These are phyloP conservation scores for Kwoniella sp. DNA, from an alignment of 768 basidiomycete genomes.

Conservation along the genomic window DNA sequence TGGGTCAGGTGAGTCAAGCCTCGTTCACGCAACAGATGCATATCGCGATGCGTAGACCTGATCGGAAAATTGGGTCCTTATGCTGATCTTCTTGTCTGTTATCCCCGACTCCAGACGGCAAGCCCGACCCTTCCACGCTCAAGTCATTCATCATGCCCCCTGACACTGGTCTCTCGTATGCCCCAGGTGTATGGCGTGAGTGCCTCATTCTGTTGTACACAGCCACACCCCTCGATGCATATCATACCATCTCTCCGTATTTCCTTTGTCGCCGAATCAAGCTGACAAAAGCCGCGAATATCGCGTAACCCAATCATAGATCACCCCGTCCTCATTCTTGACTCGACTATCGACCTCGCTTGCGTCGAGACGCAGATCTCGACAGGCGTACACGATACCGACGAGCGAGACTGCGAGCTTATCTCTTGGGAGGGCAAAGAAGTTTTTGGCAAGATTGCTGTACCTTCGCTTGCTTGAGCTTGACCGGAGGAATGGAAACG, in stretches of 20 bases:
- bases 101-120: conserved; percentile 61
- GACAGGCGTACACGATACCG: conserved; percentile 62
- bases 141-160: conserved; percentile 79
- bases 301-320: too few relatives aligned
- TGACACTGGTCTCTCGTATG: conserved; percentile 82
- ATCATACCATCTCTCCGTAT: too few relatives aligned
- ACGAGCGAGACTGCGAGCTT: conserved; percentile 78
- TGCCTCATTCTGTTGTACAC: too few relatives aligned
- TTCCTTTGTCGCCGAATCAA: too few relatives aligned
- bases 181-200: conserved; percentile 87
- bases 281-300: too few relatives aligned
- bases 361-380: conserved; percentile 95
- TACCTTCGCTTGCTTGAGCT: conserved; percentile 30
- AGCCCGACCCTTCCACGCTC: conserved; percentile 72
- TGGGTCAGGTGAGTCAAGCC: conserved; percentile 58
- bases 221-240: too few relatives aligned
- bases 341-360: conserved; percentile 58
- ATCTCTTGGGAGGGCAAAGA: conserved; percentile 60
- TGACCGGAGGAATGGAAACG: background rate
- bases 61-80: too few relatives aligned
- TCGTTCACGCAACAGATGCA: background rate
- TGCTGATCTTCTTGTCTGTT: background rate
- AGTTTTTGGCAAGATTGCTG: conserved; percentile 48
- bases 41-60: too few relatives aligned
- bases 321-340: conserved; percentile 75